Evolutionary conservation across 2,329 filamentous ascomycete genomes (phyloP), one percentile per base, ranked within the genome.

Genomic region (Phyllosticta citrichinensis): DNA sequence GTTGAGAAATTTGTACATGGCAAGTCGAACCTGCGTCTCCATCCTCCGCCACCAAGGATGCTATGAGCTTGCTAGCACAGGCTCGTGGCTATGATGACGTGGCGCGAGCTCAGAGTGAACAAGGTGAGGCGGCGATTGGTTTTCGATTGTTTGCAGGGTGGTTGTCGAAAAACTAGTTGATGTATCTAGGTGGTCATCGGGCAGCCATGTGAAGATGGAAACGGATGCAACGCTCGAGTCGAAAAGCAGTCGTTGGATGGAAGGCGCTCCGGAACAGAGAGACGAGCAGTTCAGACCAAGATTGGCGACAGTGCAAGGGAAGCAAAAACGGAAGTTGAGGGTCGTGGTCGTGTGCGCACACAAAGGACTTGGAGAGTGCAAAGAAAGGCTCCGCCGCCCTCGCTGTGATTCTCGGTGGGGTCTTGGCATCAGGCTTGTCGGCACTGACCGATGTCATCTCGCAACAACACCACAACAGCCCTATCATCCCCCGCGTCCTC

Each of bases 1-100:
- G 55, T 51, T 52, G 56, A 20, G 60, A 35, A 55, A 19, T 51
- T 24, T 52, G 58, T 47, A 47, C n/a, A n/a, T 11, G 35, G 56
- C 24, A 51, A 12, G 52, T 12, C 50, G 56, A 56, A 62, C 60
- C 60, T 62, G 60, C 14, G 61, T 57, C 52, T 62, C 62, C 62
- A 63, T 63, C 55, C 58, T 62, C 58, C 61, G 51, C 57, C 61
- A 55, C 62, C 55, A 59, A 33, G 12, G 33, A 52, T 57, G 55
- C 25, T 52, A 55, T 50, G 52, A 60, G 53, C 53, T 47, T 60
- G 58, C 47, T 53, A 53, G 52, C 40, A 47, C 40, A 47, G 40
- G 40, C 40, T 47, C 40, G 40, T 3, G 40, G 40, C 40, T 47
- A 47, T 47, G 40, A 14, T 47, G 40, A 47, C 17, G 20, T 55